Percentiles rank a stretch among this genome's conserved stretches.
Evolutionary conservation across 1,284 basidiomycete species (phyloP).

Genomic region (Boletus austroedulis): DNA sequence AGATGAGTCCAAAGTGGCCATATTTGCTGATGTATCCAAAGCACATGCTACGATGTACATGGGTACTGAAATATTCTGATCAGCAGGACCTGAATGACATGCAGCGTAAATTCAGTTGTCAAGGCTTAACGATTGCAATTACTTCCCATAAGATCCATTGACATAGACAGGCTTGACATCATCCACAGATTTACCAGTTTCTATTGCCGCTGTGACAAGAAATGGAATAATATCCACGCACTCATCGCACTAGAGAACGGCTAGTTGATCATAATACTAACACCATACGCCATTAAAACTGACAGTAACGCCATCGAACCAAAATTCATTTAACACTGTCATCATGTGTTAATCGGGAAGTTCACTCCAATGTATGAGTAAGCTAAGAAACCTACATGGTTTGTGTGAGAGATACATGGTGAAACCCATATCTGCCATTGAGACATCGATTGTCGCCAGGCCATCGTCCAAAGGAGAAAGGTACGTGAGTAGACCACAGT

Average conservation of each 20-base stretch:
- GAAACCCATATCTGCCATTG: neutral
- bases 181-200: neutral
- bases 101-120: neutral
- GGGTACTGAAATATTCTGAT: neutral
- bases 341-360: neutral
- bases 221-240: neutral
- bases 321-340: neutral
- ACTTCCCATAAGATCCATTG: neutral
- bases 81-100: neutral
- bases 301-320: neutral
- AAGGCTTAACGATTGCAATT: neutral
- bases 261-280: neutral
- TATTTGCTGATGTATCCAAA: neutral
- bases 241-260: neutral
- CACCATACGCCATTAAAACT: neutral
- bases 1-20: neutral
- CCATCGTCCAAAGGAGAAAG: neutral
- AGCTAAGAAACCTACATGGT: neutral
- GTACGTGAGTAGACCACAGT: neutral
- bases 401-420: accelerated
- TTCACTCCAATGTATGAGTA: neutral
- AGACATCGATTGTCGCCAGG: neutral
- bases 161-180: neutral
- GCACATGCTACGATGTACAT: neutral
- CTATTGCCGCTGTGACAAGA: neutral